Evolutionary conservation across 148 eudicot genomes (phyloP).

Genomic region (Oxyria digyna): DNA sequence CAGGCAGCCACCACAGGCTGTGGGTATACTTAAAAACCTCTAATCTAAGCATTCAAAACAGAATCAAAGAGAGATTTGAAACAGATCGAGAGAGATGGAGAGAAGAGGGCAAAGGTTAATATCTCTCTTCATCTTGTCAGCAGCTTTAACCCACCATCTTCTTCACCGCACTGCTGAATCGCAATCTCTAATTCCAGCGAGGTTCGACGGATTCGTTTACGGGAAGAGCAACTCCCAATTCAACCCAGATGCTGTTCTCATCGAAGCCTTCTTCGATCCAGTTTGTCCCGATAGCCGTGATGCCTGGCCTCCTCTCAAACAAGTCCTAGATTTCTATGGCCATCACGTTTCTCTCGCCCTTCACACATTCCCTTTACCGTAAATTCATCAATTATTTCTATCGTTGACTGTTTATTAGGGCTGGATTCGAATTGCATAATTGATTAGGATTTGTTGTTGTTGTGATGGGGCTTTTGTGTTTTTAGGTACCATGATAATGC

Average conservation of each 20-base stretch:
- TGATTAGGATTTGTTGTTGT: too few relatives aligned
- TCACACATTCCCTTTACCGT: slow-evolving; percentile 81
- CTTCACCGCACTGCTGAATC: background rate
- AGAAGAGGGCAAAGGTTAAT: background rate
- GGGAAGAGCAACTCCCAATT: slow-evolving; percentile 19
- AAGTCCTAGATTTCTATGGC: slow-evolving; percentile 39
- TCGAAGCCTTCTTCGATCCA: slow-evolving; percentile 87
- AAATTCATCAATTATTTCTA: slow-evolving; percentile 15
- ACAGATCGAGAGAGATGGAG: background rate
- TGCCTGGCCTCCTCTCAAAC: slow-evolving; percentile 77
- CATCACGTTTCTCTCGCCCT: slow-evolving; percentile 38
- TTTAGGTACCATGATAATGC: slow-evolving; percentile 87
- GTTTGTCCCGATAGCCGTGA: slow-evolving; percentile 87
- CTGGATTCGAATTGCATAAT: too few relatives aligned
- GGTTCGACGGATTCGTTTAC: slow-evolving; percentile 68
- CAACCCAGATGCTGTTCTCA: slow-evolving; percentile 25
- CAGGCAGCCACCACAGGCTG: background rate
- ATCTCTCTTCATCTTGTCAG: background rate
- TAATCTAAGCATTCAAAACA: background rate
- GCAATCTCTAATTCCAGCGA: slow-evolving; percentile 22
- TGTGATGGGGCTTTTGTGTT: slow-evolving; percentile 3
- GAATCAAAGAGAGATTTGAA: background rate
- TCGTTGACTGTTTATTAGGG: too few relatives aligned
- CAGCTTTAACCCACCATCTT: background rate
- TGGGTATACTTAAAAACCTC: background rate